phyloP scores from a whole-genome alignment of 2,329 filamentous ascomycete species.

The Mycosphaerella sp. region DNA sequence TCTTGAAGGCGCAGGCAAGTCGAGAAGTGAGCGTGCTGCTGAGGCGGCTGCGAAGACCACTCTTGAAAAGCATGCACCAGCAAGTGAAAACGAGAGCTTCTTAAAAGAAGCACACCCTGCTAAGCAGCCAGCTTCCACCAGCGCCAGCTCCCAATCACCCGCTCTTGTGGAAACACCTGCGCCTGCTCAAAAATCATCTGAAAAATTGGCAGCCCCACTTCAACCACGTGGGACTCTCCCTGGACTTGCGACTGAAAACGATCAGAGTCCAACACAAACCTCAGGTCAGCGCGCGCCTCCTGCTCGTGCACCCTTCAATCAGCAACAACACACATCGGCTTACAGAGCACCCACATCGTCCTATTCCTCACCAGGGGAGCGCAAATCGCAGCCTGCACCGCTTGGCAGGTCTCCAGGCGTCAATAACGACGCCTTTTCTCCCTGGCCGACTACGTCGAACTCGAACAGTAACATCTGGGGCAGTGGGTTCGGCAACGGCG shows the following conservation, averaged over 20 bases:
- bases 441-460: constrained; percentile 35
- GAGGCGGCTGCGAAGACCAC: constrained; percentile 29
- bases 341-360: constrained; percentile 39
- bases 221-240: constrained; percentile 19
- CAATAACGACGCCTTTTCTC: constrained; percentile 24
- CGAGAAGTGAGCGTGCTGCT: constrained; percentile 32
- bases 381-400: constrained; percentile 29
- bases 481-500: constrained; percentile 70
- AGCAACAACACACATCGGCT: constrained; percentile 22
- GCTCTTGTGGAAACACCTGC: constrained; percentile 9
- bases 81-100: constrained; percentile 8
- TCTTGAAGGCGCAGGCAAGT: constrained; percentile 31
- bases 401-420: constrained; percentile 31
- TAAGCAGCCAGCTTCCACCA: constrained; percentile 19
- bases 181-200: constrained; percentile 4
- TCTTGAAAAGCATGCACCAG: constrained; percentile 12
- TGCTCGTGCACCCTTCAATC: constrained; percentile 19
- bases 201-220: constrained; percentile 21
- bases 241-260: constrained; percentile 9
- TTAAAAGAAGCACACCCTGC: constrained; percentile 11
- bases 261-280: constrained; percentile 12
- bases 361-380: constrained; percentile 35
- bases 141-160: constrained; percentile 15
- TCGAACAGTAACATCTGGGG: constrained; percentile 64
- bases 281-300: constrained; percentile 15